Evolutionary conservation across 371 early-diverging fungal genomes (phyloP), one percentile per base, ranked within the genome.

Genomic region (Zychaea mexicana): DNA sequence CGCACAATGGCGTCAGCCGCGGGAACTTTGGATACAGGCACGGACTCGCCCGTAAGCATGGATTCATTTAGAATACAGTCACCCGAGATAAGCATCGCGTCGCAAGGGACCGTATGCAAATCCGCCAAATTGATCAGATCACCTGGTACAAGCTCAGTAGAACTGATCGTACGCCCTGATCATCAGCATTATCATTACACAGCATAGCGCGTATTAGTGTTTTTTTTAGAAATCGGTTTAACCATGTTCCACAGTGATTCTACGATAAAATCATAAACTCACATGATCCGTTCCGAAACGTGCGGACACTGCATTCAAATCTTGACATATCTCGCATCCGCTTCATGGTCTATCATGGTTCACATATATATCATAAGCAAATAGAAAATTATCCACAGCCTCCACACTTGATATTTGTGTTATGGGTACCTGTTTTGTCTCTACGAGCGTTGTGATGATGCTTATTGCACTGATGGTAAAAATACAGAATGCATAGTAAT

Each of bases 11-110:
- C 73, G 28, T 93, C 91, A 0, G 88, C 86, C 19, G 90, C 79
- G 0, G 94, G 90, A 2, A 78, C 79, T 72, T 96, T 97, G 12
- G 93, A 92, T 13, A 90, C 88, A 27, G 90, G 90, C 2, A 90
- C 84, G 0, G 87, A 87, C 68, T 85, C 86, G 54, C 99, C 99
- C 3, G 99, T 99, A 26, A 99, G 86, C 97, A 99, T 98, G 65
- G 92, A 91, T 77, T 99, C 99, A 76, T 99, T 98, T 52, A 98
- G 90, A 61, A 99, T 96, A 69, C 97, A 97, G 68, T 96, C 97
- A 17, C 99, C 99, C 22, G 91, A 84, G n/a, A 99, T 76, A 22
- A 99, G 83, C 33, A 96, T 77, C 2, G 93, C 95, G 79, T 99
- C 99, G 77, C 98, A 98, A 0, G 97, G 97, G 30, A 98, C 84